These are phyloP conservation scores for Cavenderia fasciculata DNA, from an alignment of 78 protist genomes.

Conservation along the genomic window DNA sequence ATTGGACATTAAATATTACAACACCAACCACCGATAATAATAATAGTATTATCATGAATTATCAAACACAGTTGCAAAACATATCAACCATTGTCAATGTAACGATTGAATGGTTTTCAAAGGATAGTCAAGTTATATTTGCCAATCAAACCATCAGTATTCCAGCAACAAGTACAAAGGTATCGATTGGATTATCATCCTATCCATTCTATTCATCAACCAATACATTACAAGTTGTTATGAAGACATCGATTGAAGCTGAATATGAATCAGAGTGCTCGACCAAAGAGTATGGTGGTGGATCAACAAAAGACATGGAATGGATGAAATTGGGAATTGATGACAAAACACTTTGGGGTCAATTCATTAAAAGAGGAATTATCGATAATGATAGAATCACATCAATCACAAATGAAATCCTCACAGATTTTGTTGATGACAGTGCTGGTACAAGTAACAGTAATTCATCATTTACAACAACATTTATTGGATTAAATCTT, in stretches of 20 bases:
- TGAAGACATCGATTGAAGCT: constrained; percentile 12
- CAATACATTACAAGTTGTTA: constrained; percentile 1
- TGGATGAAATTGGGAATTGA: constrained; percentile 11
- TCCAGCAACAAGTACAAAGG: constrained; percentile 21
- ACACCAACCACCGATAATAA: neutral
- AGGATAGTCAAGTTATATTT: neutral
- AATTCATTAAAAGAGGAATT: constrained; percentile 17
- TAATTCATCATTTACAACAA: too few species aligned
- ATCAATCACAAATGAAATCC: neutral
- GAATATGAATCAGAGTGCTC: neutral
- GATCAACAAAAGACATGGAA: neutral
- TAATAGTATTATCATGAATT: neutral
- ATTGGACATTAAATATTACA: neutral
- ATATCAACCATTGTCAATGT: neutral
- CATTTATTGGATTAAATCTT: neutral
- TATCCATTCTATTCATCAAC: neutral
- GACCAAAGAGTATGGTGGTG: neutral
- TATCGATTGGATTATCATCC: neutral
- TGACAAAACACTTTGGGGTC: neutral
- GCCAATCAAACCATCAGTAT: neutral
- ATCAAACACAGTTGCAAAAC: neutral
- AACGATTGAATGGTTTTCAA: neutral
- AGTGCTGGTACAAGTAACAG: too few species aligned
- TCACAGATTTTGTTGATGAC: neutral
- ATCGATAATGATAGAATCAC: neutral